Conservation (phyloP, 805 yeast species). For the Cyberlindnera xishuangbannaensis region DNA sequence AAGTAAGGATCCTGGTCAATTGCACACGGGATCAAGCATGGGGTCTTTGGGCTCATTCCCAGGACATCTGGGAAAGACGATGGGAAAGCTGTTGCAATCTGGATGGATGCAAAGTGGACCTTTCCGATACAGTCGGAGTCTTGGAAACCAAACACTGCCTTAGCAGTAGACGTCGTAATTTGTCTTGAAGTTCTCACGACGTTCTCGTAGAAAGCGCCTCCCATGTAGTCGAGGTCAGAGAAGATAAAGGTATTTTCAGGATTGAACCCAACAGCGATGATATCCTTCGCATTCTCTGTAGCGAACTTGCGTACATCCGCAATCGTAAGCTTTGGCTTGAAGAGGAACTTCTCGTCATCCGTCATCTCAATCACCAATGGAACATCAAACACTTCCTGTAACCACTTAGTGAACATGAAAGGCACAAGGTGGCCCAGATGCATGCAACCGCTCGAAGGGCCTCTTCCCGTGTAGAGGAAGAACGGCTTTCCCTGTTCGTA, state of each 20-base stretch:
- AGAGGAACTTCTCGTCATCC: constrained; percentile 94
- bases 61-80: constrained; percentile 92
- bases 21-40: constrained; percentile 97
- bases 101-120: constrained; percentile 91
- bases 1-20: constrained; percentile 99
- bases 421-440: constrained; percentile 98
- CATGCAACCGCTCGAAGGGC: constrained; percentile 91
- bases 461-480: constrained; percentile 94
- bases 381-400: constrained; percentile 95
- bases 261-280: constrained; percentile 89
- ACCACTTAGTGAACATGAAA: constrained; percentile 92
- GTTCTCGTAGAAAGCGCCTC: constrained; percentile 88
- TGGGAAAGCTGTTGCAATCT: constrained; percentile 94
- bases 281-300: constrained; percentile 82
- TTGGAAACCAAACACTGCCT: constrained; percentile 92
- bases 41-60: constrained; percentile 83
- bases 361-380: constrained; percentile 92
- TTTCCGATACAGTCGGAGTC: constrained; percentile 95
- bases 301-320: constrained; percentile 83
- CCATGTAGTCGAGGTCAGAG: constrained; percentile 90
- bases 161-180: constrained; percentile 95
- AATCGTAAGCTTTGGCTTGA: constrained; percentile 84
- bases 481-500: constrained; percentile 95
- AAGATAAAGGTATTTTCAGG: constrained; percentile 93
- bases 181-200: constrained; percentile 90